Percentiles rank a stretch among this genome's conserved stretches.
Conservation (phyloP, 768 basidiomycete species). For the Leccinum incarnatum region DNA sequence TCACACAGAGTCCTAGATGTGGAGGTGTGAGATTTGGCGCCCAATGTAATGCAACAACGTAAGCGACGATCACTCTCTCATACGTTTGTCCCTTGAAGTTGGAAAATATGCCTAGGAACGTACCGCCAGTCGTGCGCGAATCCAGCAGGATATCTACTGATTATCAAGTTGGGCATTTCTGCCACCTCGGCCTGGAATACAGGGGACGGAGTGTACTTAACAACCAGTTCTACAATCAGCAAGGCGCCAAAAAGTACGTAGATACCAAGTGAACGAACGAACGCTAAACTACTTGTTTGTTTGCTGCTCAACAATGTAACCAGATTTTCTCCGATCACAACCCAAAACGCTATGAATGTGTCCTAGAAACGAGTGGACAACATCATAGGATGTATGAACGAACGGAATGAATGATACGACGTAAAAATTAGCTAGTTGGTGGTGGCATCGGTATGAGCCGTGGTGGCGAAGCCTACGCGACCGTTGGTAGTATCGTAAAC, state of each 20-base stretch:
- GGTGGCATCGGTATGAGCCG: neutral
- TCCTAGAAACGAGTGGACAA: neutral
- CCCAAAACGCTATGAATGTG: neutral
- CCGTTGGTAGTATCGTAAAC: constrained; percentile 26
- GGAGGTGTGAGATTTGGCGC: neutral
- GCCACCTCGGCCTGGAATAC: no score
- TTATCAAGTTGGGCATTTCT: no score
- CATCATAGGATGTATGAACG: neutral
- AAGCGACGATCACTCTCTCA: no score
- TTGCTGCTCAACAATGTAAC: neutral
- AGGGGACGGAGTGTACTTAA: no score
- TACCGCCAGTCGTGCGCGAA: no score
- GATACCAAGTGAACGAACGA: neutral
- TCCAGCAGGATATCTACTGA: no score
- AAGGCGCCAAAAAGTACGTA: no score
- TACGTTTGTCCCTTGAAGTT: no score
- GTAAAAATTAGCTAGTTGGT: neutral
- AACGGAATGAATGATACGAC: neutral
- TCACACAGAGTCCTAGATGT: neutral
- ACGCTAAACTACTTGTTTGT: neutral
- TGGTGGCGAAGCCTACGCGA: constrained; percentile 9
- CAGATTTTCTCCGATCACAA: neutral
- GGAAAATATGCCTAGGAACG: no score
- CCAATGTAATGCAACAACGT: no score
- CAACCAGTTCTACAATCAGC: no score